phyloP scores from a whole-genome alignment of 139 green algal genomes.

The Coccomyxa sp. region DNA sequence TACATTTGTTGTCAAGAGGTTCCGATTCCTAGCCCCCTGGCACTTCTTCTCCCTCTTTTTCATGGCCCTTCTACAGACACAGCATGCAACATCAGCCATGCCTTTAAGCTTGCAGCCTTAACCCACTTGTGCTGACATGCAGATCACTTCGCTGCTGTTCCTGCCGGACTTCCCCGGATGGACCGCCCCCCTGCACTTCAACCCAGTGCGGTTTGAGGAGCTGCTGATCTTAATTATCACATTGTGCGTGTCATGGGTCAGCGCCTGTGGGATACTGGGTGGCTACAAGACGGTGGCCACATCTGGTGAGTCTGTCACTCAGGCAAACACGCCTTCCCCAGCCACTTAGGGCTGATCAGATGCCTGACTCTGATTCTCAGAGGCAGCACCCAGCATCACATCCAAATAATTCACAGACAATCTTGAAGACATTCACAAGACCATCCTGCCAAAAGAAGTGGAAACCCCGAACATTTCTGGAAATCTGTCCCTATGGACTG shows the following conservation, averaged over 20 bases:
- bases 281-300: constrained; percentile 38
- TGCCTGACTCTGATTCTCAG: neutral
- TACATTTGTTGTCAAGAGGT: neutral
- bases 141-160: constrained; percentile 58
- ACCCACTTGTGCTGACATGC: neutral
- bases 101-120: neutral
- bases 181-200: constrained; percentile 60
- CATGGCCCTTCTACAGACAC: neutral
- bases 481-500: neutral
- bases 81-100: no score
- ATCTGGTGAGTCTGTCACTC: constrained; percentile 6
- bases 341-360: no score
- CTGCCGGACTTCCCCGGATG: constrained; percentile 55
- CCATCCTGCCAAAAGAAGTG: no score
- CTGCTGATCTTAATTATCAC: constrained; percentile 51
- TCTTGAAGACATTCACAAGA: neutral
- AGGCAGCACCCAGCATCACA: neutral
- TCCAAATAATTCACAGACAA: neutral
- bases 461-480: no score
- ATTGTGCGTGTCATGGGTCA: constrained; percentile 48
- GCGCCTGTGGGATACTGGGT: constrained; percentile 29
- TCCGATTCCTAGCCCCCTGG: neutral
- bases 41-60: neutral
- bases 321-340: no score
- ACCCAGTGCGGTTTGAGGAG: constrained; percentile 57